These are phyloP conservation scores for Alternaria dauci DNA, from an alignment of 2,329 filamentous ascomycete genomes.

Conservation along the genomic window DNA sequence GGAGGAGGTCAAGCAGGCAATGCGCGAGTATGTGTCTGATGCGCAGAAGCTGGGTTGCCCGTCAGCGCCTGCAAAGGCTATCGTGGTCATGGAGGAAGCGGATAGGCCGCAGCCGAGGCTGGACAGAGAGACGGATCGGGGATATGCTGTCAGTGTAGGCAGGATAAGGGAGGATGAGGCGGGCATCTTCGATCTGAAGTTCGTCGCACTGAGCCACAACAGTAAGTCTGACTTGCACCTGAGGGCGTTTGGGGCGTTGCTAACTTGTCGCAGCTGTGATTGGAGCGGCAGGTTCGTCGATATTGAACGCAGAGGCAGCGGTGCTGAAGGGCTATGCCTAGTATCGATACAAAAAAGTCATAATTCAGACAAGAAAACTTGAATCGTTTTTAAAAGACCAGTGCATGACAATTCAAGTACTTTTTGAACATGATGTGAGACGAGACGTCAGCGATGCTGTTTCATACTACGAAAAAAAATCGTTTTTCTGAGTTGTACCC, in stretches of 20 bases:
- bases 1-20: constrained; percentile 78
- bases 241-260: constrained; percentile 2
- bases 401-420: neutral
- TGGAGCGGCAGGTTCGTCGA: constrained; percentile 93
- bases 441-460: neutral
- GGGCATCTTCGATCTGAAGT: constrained; percentile 93
- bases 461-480: neutral
- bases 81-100: constrained; percentile 87
- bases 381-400: too few relatives aligned
- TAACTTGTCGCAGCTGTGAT: constrained; percentile 71
- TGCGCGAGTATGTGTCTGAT: constrained; percentile 83
- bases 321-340: constrained; percentile 83
- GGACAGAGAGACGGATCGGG: constrained; percentile 83
- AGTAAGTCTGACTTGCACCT: constrained; percentile 57
- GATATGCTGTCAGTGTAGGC: constrained; percentile 91
- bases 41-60: constrained; percentile 85
- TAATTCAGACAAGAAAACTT: neutral
- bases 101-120: constrained; percentile 91
- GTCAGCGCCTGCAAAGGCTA: constrained; percentile 81
- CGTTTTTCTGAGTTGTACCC: too few relatives aligned
- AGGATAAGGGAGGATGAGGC: constrained; percentile 85
- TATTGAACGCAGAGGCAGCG: constrained; percentile 91
- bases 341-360: neutral
- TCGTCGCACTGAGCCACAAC: constrained; percentile 90
- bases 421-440: neutral